Conservation (phyloP, 306 rosid genomes). For the Cucurbita moschata region DNA sequence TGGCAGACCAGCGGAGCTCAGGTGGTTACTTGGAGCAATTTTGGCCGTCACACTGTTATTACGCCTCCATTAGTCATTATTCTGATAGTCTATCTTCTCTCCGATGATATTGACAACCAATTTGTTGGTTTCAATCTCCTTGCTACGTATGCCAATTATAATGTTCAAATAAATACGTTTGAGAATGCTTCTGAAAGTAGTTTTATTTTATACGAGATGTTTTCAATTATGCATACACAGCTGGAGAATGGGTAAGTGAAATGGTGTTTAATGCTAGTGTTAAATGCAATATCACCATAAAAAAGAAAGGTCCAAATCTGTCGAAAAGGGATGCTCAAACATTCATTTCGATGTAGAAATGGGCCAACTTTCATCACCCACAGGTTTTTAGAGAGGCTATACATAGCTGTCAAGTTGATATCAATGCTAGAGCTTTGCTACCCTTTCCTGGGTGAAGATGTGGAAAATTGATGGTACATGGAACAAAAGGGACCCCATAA, state of each 20-base stretch:
- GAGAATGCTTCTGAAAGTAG: neutral
- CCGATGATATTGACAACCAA: neutral
- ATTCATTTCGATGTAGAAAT: neutral
- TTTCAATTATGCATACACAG: constrained; percentile 2
- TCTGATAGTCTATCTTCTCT: neutral
- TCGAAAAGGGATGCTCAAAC: neutral
- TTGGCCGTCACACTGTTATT: constrained; percentile 22
- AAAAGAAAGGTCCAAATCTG: neutral
- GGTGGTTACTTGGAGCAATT: constrained; percentile 26
- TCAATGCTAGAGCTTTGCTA: neutral
- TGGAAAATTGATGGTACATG: constrained; percentile 6
- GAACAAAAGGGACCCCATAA: neutral
- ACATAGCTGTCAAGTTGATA: constrained; percentile 15
- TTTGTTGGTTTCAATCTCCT: neutral
- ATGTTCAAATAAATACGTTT: neutral
- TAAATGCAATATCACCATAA: neutral
- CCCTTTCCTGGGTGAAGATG: constrained; percentile 9
- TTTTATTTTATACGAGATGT: neutral
- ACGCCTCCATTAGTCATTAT: constrained; percentile 17
- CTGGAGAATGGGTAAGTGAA: neutral
- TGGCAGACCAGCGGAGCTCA: constrained; percentile 18
- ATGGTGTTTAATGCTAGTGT: neutral
- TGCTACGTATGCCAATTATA: neutral
- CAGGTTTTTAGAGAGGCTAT: neutral
- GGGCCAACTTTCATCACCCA: neutral